Evolutionary conservation across 192 early-diverging fungal genomes (phyloP).

Genomic region (Coemansia sp.): DNA sequence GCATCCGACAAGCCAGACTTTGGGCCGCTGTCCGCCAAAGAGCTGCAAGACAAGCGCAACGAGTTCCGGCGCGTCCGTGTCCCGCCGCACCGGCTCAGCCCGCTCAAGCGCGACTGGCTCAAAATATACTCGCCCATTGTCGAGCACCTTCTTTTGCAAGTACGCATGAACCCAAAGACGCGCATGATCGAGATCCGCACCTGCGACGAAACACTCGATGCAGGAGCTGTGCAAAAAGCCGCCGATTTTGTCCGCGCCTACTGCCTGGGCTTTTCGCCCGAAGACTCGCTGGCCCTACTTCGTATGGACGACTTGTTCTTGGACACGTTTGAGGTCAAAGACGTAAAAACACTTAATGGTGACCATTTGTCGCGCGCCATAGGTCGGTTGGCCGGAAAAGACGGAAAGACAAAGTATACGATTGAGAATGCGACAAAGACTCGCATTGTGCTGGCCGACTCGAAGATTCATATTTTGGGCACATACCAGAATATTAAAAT

Average conservation of each 20-base stretch:
- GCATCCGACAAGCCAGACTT: constrained; percentile 62
- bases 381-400: constrained; percentile 96
- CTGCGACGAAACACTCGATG: constrained; percentile 80
- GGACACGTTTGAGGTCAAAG: constrained; percentile 97
- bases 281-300: constrained; percentile 90
- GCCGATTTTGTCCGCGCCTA: constrained; percentile 96
- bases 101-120: constrained; percentile 89
- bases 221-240: constrained; percentile 91
- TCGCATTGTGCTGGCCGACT: constrained; percentile 93
- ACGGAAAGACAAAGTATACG: constrained; percentile 95
- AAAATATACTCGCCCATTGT: constrained; percentile 97
- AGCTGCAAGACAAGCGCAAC: constrained; percentile 39
- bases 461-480: constrained; percentile 94
- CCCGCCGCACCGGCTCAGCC: constrained; percentile 89
- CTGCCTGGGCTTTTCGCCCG: constrained; percentile 88
- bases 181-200: constrained; percentile 87
- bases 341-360: constrained; percentile 90
- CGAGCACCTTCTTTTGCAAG: constrained; percentile 92
- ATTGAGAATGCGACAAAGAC: constrained; percentile 98
- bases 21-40: constrained; percentile 57
- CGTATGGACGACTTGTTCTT: constrained; percentile 95
- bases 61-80: constrained; percentile 82
- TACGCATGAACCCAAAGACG: constrained; percentile 89
- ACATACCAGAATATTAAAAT: constrained; percentile 96
- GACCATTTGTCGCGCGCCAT: constrained; percentile 97